These are phyloP conservation scores for Fusarium napiforme DNA, from an alignment of 2,329 filamentous ascomycete species.

Conservation along the genomic window DNA sequence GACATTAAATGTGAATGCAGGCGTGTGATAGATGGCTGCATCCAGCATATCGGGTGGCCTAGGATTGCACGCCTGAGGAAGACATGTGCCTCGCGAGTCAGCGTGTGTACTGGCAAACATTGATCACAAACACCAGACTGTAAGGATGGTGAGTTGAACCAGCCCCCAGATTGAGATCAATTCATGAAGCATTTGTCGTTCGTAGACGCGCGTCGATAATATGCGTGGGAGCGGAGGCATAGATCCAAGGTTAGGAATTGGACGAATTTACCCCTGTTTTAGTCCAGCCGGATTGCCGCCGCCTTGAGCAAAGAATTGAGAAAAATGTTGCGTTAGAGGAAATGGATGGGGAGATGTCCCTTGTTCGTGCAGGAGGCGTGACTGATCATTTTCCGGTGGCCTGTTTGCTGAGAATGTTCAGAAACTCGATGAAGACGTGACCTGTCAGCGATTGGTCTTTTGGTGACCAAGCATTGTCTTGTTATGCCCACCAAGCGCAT, in stretches of 20 bases:
- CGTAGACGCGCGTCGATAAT: background rate
- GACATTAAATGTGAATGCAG: constrained; percentile 12
- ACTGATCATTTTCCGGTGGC: background rate
- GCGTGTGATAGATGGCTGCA: constrained; percentile 14
- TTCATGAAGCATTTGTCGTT: background rate
- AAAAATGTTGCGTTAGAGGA: constrained; percentile 1
- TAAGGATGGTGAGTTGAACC: background rate
- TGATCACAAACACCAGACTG: background rate
- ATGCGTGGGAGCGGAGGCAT: constrained; percentile 3
- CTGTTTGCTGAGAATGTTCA: background rate
- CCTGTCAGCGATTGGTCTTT: constrained; percentile 15
- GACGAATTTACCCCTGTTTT: constrained; percentile 1
- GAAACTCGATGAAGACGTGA: constrained; percentile 1
- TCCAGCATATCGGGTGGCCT: constrained; percentile 12
- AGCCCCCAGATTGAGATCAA: background rate
- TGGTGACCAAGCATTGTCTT: constrained; percentile 15
- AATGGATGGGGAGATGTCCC: background rate
- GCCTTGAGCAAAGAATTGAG: background rate
- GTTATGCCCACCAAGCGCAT: constrained; percentile 17
- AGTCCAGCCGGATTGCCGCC: background rate
- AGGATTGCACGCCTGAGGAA: constrained; percentile 4
- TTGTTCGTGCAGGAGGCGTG: background rate
- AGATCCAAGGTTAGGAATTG: background rate
- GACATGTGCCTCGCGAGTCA: constrained; percentile 2
- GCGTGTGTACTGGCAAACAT: background rate